Base-by-base conservation (phyloP, 768 basidiomycete species). In the Porpolomopsis calyptriformis region DNA sequence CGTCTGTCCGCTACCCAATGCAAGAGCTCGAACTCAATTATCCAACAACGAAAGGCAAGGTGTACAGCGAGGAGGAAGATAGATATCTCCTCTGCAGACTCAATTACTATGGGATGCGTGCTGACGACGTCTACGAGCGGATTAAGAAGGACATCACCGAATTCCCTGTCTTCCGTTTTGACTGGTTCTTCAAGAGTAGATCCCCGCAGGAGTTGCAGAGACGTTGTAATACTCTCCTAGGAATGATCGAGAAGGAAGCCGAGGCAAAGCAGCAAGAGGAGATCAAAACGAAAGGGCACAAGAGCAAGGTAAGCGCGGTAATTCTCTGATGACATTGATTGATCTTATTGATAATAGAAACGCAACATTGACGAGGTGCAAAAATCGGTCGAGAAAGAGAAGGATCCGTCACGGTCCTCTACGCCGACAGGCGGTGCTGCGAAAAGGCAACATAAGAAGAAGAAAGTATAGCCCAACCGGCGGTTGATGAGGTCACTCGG, bases 121-220 rank as follows among this genome's bases (percentile, higher is more conserved):
- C 74, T 12, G 88, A 88, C 41, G 91, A 96, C 55, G 85, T 90
- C 20, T 96, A 92, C 57, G 94, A 99, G 57, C 68, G 82, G 44
- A 96, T 98, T 66, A 96, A 94, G 76, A 80, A 83, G 62, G 94
- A 98, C 63, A 91, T 98, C 52, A 83, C 80, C 12, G 93, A 98
- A 65, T 97, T 92, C 64, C 93, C 94, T 1, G 85, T 93, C 11
- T 99, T 97, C 69, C 73, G 93, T 18, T 98, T 98, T 56, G 92
- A 97, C 58, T 97, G 92, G 94, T 97, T 96, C 69, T 85, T 92
- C 73, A 93, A 94, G 71, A 90, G 88, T 52, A 69, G 94, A 45
- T 88, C 85, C 9, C 81, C 89, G 2, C 82, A 88, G 56, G 94
- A 98, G 64, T 65, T 98, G 47, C 80, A 83, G 57, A 69, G 94